Base-by-base conservation (phyloP, 352 stramenopile species). In the Globisporangium cylindrosporum region DNA sequence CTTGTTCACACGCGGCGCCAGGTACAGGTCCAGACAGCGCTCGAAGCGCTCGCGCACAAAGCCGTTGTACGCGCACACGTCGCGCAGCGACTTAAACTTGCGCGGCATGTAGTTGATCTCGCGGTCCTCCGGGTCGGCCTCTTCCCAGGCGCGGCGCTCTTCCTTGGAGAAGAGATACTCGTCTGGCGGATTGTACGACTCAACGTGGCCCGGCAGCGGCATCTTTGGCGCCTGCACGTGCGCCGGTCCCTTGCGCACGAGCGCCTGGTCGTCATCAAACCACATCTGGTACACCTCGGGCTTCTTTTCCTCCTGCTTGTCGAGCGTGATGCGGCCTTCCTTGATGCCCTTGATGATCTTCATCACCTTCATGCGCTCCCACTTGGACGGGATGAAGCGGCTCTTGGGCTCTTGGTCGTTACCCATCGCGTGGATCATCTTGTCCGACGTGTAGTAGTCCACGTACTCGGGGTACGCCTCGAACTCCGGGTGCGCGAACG, bases 31-130 rank as follows among this genome's bases (percentile, higher is more conserved):
- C 22, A 99, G 81, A 77, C 98, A 99, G 12, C 98, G 89, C 76
- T 99, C 98, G 77, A 99, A 99, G n/a, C 97, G 88, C 81, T 99
- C 98, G 69, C 96, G 95, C 32, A 99, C 94, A 55, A 98, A 97
- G 73, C 98, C 92, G 27, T 89, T 76, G 81, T 99, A 99, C 22
- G 91, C 96, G 53, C 94, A 95, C 38, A 99, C 97, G 38, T 97
- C 92, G 36, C 97, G 91, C 55, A 99, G 81, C 41, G 97, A 98
- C 49, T 97, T 92, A 81, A 98, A 99, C 74, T 99, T 99, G 67
- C 96, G 93, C 12, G 98, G 98, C 57, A 99, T 92, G 58, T 99
- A 99, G 70, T 98, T 98, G 62, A 97, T 93, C 58, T 98, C 94
- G 66, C 98, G 93, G 73, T 99, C 97, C 66, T 98, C 88, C 0